These are phyloP conservation scores for Thelonectria discophora DNA, from an alignment of 2,329 filamentous ascomycete genomes.

Conservation along the genomic window DNA sequence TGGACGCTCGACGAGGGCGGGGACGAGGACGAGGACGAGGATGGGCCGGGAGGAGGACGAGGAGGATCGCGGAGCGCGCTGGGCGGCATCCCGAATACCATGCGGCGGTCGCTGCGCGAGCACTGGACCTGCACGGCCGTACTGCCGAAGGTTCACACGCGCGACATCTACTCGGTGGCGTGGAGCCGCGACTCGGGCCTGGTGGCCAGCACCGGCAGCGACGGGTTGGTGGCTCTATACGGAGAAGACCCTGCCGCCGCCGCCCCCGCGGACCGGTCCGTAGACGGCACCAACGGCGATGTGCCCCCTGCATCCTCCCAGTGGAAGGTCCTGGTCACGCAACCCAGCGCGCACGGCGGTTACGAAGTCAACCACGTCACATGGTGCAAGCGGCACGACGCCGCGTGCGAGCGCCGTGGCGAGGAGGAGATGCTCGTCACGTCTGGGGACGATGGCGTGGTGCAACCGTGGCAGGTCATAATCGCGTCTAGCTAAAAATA, in stretches of 20 bases:
- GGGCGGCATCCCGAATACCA: slow-evolving; percentile 85
- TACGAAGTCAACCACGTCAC: slow-evolving; percentile 94
- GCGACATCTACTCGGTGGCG: slow-evolving; percentile 83
- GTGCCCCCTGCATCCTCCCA: slow-evolving; percentile 50
- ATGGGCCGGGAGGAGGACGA: slow-evolving; percentile 32
- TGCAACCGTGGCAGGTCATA: slow-evolving; percentile 80
- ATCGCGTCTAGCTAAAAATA: slow-evolving; percentile 23
- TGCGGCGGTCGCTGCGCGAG: slow-evolving; percentile 80
- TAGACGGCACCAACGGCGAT: slow-evolving; percentile 16
- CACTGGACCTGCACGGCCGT: slow-evolving; percentile 81
- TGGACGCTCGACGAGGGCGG: slow-evolving; percentile 75
- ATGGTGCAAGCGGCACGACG: slow-evolving; percentile 84
- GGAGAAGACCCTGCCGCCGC: slow-evolving; percentile 59
- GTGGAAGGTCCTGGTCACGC: slow-evolving; percentile 77
- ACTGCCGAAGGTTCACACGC: slow-evolving; percentile 78
- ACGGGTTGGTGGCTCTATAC: slow-evolving; percentile 84
- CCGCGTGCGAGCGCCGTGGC: slow-evolving; percentile 61
- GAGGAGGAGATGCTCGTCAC: slow-evolving; percentile 87
- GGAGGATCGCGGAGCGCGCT: slow-evolving; percentile 52
- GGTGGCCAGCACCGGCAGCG: slow-evolving; percentile 88
- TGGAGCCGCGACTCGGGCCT: slow-evolving; percentile 84
- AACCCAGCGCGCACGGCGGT: slow-evolving; percentile 83
- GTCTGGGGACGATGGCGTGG: slow-evolving; percentile 90
- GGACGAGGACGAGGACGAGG: slow-evolving; percentile 55
- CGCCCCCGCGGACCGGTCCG: neutral